A percentile compares a stretch with the other conserved stretches of the same genome.
These are phyloP conservation scores for Paramyrothecium roridum DNA, from an alignment of 2,329 filamentous ascomycete genomes.

Conservation along the genomic window DNA sequence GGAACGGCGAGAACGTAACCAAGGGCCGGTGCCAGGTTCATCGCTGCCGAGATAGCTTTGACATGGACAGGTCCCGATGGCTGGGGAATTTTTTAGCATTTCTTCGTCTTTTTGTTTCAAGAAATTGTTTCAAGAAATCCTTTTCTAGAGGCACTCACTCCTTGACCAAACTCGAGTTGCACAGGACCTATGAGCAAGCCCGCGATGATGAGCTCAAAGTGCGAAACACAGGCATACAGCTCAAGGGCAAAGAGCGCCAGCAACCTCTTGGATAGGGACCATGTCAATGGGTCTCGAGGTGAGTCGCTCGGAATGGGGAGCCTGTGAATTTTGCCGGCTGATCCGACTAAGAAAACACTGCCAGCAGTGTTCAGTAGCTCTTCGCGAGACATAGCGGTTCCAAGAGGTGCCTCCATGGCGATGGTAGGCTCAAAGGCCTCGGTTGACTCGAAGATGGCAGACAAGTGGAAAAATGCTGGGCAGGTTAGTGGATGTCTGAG, in stretches of 20 bases:
- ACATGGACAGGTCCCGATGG: not conserved
- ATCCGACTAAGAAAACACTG: conserved; percentile 18
- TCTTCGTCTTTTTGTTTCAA: not conserved
- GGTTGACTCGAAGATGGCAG: too few relatives aligned
- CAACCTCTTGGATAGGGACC: not conserved
- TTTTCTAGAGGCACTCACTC: too few relatives aligned
- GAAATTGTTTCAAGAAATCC: too few relatives aligned
- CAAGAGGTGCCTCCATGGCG: too few relatives aligned
- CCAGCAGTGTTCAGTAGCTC: conserved; percentile 9
- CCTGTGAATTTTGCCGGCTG: conserved; percentile 10
- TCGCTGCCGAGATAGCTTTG: not conserved
- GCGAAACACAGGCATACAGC: not conserved
- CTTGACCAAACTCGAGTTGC: not conserved
- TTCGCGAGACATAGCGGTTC: too few relatives aligned
- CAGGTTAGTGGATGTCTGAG: too few relatives aligned
- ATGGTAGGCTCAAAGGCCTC: too few relatives aligned
- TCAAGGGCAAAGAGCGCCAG: not conserved
- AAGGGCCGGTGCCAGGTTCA: not conserved
- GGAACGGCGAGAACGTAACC: not conserved
- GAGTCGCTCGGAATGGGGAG: conserved; percentile 14
- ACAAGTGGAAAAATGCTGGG: too few relatives aligned
- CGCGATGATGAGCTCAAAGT: not conserved
- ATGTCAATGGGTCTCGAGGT: conserved; percentile 12
- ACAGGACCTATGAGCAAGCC: not conserved
- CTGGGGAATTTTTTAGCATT: not conserved